A percentile compares a stretch with the other conserved stretches of the same genome.
Evolutionary conservation across 176 grass and related monocot genomes (phyloP).

Genomic region (Thalia dealbata): DNA sequence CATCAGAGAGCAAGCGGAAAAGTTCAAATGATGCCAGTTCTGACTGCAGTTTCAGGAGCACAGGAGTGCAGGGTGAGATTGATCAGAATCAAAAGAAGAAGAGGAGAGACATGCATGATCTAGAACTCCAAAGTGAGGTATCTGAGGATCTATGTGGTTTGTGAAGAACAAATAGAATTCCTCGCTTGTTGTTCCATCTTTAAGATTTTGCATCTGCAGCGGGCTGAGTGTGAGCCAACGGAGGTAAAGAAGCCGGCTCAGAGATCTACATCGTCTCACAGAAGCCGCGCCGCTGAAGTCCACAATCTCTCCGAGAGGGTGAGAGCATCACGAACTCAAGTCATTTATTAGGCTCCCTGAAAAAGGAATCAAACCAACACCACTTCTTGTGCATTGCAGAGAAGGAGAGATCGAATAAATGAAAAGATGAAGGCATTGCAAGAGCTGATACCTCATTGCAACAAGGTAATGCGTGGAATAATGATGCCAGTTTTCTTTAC

Average conservation of each 20-base stretch:
- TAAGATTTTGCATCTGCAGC: constrained; percentile 14
- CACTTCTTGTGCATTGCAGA: neutral
- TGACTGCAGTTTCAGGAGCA: neutral
- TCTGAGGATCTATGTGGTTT: neutral
- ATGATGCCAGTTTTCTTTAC: neutral
- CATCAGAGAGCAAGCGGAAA: neutral
- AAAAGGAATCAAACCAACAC: neutral
- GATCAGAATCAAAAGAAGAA: constrained; percentile 32
- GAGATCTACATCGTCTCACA: constrained; percentile 32
- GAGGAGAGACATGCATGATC: constrained; percentile 53
- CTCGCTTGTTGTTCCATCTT: neutral
- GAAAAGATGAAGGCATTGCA: constrained; percentile 14
- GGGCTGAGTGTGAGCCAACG: constrained; percentile 44
- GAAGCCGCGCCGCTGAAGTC: constrained; percentile 43
- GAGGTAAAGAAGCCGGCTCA: constrained; percentile 30
- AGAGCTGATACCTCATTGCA: constrained; percentile 1
- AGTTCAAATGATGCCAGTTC: neutral
- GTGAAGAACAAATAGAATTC: neutral
- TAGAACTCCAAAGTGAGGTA: constrained; percentile 63
- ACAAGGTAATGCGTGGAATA: neutral
- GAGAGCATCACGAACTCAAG: neutral
- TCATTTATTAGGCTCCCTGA: neutral
- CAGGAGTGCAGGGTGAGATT: neutral
- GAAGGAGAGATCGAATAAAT: constrained; percentile 13
- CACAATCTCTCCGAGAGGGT: constrained; percentile 7